These are phyloP conservation scores for Vitis labrusca DNA, from an alignment of 164 flowering plant genomes.

Conservation along the genomic window DNA sequence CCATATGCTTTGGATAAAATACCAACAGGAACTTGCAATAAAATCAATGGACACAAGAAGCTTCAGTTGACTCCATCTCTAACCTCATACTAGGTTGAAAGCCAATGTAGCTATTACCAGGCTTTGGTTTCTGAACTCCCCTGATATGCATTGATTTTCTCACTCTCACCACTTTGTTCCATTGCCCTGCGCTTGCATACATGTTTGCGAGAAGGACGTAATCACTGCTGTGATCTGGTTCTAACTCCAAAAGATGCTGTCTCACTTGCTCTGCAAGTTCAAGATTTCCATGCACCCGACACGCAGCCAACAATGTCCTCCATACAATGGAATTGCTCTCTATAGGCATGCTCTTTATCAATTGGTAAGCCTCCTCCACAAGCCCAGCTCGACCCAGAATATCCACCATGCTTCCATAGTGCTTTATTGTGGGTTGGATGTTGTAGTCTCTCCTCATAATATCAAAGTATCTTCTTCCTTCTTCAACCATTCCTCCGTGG, in stretches of 20 bases:
- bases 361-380: constrained; percentile 45
- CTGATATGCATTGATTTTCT: constrained; percentile 39
- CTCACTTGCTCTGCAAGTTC: constrained; percentile 52
- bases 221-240: constrained; percentile 65
- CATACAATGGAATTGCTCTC: constrained; percentile 56
- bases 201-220: constrained; percentile 56
- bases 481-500: constrained; percentile 55
- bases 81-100: constrained; percentile 2
- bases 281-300: constrained; percentile 48
- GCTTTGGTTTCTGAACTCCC: constrained; percentile 52
- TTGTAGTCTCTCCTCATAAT: constrained; percentile 39
- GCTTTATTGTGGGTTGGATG: constrained; percentile 55
- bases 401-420: constrained; percentile 73
- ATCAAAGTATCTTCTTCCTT: constrained; percentile 42
- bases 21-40: no score
- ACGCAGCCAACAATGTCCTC: constrained; percentile 59
- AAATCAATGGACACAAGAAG: background rate
- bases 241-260: constrained; percentile 43
- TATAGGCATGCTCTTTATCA: constrained; percentile 52
- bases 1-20: no score
- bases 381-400: constrained; percentile 54
- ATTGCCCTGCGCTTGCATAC: constrained; percentile 46
- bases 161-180: constrained; percentile 33
- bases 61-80: background rate
- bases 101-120: constrained; percentile 43